phyloP scores from a whole-genome alignment of 192 early-diverging fungal genomes.

The Dissophora globulifera region DNA sequence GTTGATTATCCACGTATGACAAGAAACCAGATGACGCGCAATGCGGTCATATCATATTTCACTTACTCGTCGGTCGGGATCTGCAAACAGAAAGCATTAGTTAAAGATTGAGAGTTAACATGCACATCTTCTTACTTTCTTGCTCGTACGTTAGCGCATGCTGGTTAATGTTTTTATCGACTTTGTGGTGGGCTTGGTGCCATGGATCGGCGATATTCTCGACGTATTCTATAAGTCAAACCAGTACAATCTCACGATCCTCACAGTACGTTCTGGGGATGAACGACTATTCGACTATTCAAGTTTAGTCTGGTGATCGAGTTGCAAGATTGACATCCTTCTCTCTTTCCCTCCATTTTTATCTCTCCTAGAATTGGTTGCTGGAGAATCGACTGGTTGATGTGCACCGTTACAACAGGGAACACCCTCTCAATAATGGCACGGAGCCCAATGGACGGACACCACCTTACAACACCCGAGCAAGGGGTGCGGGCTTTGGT shows the following conservation, averaged over 20 bases:
- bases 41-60: too few species aligned
- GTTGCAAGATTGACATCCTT: too few species aligned
- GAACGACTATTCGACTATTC: too few species aligned
- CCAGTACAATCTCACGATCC: constrained; percentile 47
- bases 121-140: not conserved
- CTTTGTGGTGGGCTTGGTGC: constrained; percentile 34
- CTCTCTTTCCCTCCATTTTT: not conserved
- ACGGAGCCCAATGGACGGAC: constrained; percentile 71
- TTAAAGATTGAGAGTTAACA: too few species aligned
- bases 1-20: too few species aligned
- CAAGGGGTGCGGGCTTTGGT: constrained; percentile 24
- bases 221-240: constrained; percentile 52
- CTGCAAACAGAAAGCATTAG: too few species aligned
- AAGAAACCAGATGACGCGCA: not conserved
- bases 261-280: constrained; percentile 28
- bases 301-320: too few species aligned
- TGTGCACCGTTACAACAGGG: constrained; percentile 33
- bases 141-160: constrained; percentile 49
- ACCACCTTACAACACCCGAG: not conserved
- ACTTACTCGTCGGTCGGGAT: too few species aligned
- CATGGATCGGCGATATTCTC: constrained; percentile 43
- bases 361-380: constrained; percentile 28
- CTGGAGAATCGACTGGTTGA: constrained; percentile 37
- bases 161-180: constrained; percentile 38
- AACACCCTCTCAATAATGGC: constrained; percentile 33